Conservation (phyloP, 192 early-diverging fungal species). For the Coemansia erecta region DNA sequence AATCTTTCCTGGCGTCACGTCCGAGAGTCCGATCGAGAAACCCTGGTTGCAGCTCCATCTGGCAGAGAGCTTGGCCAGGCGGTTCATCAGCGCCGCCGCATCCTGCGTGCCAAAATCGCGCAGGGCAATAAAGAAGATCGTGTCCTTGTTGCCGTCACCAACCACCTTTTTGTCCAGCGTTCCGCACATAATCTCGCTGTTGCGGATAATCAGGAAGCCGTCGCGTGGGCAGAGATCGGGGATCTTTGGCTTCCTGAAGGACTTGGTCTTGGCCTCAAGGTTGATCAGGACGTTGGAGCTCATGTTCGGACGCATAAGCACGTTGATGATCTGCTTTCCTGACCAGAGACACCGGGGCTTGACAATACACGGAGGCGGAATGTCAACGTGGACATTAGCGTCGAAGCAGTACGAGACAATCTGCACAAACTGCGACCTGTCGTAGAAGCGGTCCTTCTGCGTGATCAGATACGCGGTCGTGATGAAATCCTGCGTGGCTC, state of each 20-base stretch:
- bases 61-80: slow-evolving; percentile 89
- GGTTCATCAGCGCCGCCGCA: slow-evolving; percentile 92
- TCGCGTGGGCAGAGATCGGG: slow-evolving; percentile 86
- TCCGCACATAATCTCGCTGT: slow-evolving; percentile 95
- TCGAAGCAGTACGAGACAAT: slow-evolving; percentile 92
- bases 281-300: slow-evolving; percentile 70
- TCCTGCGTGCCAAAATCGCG: slow-evolving; percentile 85
- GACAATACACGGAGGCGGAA: slow-evolving; percentile 89
- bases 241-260: slow-evolving; percentile 58
- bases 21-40: slow-evolving; percentile 98
- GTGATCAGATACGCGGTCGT: slow-evolving; percentile 93
- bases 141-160: slow-evolving; percentile 94
- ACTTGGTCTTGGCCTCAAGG: slow-evolving; percentile 84
- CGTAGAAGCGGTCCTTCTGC: slow-evolving; percentile 92
- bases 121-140: slow-evolving; percentile 90
- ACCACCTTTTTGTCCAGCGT: slow-evolving; percentile 92
- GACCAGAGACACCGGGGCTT: slow-evolving; percentile 94
- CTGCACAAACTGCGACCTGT: slow-evolving; percentile 88
- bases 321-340: slow-evolving; percentile 92
- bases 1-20: slow-evolving; percentile 85
- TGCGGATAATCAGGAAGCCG: slow-evolving; percentile 85
- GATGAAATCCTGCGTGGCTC: slow-evolving; percentile 99
- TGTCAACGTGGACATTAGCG: slow-evolving; percentile 75
- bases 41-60: slow-evolving; percentile 90
- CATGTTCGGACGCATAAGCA: slow-evolving; percentile 84